Base-by-base conservation (phyloP, 176 grass and related monocot species). In the Carex myosuroides region DNA sequence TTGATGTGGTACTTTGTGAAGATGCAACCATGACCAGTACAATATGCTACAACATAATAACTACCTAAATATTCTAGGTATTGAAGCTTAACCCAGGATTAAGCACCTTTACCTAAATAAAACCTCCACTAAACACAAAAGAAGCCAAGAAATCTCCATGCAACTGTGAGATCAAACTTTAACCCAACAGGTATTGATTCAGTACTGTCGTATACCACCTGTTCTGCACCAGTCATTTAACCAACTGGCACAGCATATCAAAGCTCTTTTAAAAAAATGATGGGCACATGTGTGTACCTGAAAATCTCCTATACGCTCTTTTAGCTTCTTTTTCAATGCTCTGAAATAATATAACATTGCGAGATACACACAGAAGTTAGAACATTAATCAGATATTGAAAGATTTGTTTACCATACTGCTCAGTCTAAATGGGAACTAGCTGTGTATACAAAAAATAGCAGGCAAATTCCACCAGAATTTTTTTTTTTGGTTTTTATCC, bases 321-420 rank as follows among this genome's bases (percentile, higher is more conserved):
- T 91, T 84, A 98, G 69, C 79, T 85, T 98, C 79, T 88, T 91
- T 78, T 87, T 93, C 72, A 94, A 81, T 80, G 89, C 70, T 46
- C 95, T 98, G 81, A 60, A 85, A 79, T 35, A 78, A 89, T 55
- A 21, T 8, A 46, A 53, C 10, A 7, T 17, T 29, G 21, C 0
- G 20, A 52, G 18, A 75, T 46, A 54, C 12, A 55, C 48, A 54
- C 11, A 41, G 46, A 55, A 75, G 46, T 53, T 75, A 75, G n/a
- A 76, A 70, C 3, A 17, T 7, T 8, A 30, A 30, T 29, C 7
- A 76, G 72, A 55, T 13, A 55, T 24, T 17, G 30, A 37, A 55
- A 76, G 21, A 55, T 29, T 13, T 16, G 11, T 53, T 52, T 75
- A 30, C 22, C 12, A 54, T 75, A 26, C 22, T 53, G 8, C 11